Base-by-base conservation (phyloP, 2,329 filamentous ascomycete species). In the Xylaria sp. region DNA sequence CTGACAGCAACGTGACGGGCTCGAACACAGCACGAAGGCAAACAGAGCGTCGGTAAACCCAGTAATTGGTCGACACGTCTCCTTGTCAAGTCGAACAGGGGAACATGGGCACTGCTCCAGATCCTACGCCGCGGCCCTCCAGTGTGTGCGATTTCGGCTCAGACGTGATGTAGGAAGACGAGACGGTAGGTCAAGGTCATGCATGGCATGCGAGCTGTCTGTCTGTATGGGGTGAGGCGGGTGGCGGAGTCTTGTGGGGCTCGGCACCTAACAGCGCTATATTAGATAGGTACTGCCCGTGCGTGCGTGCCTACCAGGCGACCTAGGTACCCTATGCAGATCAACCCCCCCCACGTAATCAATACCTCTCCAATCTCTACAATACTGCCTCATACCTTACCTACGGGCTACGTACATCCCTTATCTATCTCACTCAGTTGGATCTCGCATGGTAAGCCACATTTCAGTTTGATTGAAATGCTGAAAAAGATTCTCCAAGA, bases 41-140 rank as follows among this genome's bases (percentile, higher is more conserved):
- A 52, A 20, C 50, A 55, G 15, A 56, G 46, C 5, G 52, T 25
- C 23, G 50, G 32, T 28, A 51, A 69, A 54, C 62, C 70, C 66
- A 73, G 63, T 73, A 32, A 23, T 39, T 54, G 41, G 15, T 32
- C 63, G 68, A 73, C 71, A 73, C 70, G 71, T 73, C 70, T 70
- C 56, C 51, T 23, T 34, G 50, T 59, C 37, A 46, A 52, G 57
- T 59, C 15, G 12, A 51, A 51, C 25, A 46, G 37, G 37, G 48
- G 32, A 28, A 62, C 34, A 57, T 15, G 12, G 37, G 66, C 15
- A 56, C 63, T 69, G 57, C 66, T 70, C 69, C 63, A 65, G 68
- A 64, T 66, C 60, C 34, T 41, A 32, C 39, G 44, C 59, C 44
- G 23, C 46, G 34, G 39, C 41, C 34, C 56, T 62, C 9, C 37